Base-by-base conservation (phyloP, 2,329 filamentous ascomycete genomes). In the Emmonsiellopsis sp. region DNA sequence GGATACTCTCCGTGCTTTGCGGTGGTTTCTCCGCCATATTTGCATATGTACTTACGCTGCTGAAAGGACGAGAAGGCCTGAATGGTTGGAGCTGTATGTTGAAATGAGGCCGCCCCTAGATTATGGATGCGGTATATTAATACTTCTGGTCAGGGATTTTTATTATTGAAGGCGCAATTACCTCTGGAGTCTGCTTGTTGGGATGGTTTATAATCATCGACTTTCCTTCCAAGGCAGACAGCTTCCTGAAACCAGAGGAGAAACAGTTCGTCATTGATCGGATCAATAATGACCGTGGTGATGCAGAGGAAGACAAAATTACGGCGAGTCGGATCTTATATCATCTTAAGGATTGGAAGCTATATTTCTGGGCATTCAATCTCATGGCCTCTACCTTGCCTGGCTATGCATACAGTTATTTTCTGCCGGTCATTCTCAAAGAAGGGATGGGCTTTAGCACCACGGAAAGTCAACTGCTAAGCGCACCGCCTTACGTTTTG, bases 161-260 rank as follows among this genome's bases (percentile, higher is more conserved):
- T 44, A 62, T 61, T 38, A 55, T 65, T 45, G 63, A 64, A 56
- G 66, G 65, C 2, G 57, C 62, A 2, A 60, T 66, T 13, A 70
- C 67, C 7, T 57, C 63, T 16, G 55, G 60, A 13, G 58, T 72
- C 47, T 66, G 66, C 16, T 52, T 63, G 8, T 16, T 63, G 15
- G 63, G 62, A 5, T 66, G 61, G 54, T 70, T 69, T 52, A 63
- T 71, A 44, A 67, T 75, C 57, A 67, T 72, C n/a, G 70, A 72
- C 47, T 73, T 71, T 57, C 65, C 67, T 5, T 61, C 64, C 41
- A 58, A 61, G 45, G 58, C 64, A n/a, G 57, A 54, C 7, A 54
- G 53, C 20, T 66, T 66, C 55, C 55, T 67, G 5, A 62, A 53
- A 3, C 57, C 57, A 0, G 54, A 57, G 11, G 60, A 63, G 53